Evolutionary conservation across 768 basidiomycete species (phyloP).

Genomic region (Pleurotus citrinopileatus): DNA sequence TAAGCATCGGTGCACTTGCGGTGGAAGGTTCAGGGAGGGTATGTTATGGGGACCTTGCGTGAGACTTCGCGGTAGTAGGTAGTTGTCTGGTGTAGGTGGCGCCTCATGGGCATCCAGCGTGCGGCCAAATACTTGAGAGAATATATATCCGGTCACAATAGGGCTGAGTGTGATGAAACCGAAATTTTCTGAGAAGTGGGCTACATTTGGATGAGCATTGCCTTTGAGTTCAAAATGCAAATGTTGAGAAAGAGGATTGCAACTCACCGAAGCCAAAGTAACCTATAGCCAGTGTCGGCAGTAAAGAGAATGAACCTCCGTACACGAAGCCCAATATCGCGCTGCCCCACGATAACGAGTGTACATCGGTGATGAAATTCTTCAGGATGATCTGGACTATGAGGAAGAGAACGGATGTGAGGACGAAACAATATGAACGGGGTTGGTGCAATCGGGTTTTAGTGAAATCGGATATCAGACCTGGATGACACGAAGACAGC

Average conservation of each 20-base stretch:
- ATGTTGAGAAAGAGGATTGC: not conserved
- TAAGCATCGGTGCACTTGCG: constrained; percentile 44
- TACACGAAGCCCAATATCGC: constrained; percentile 62
- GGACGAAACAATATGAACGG: constrained; percentile 64
- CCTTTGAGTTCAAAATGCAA: not conserved
- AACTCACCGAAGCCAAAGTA: constrained; percentile 85
- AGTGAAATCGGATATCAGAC: constrained; percentile 62
- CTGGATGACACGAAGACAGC: constrained; percentile 30
- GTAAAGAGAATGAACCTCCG: constrained; percentile 68
- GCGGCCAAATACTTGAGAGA: constrained; percentile 77
- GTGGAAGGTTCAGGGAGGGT: not conserved
- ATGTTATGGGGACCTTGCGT: too few relatives aligned
- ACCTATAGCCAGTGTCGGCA: constrained; percentile 77
- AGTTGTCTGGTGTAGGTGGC: not conserved
- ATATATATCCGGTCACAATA: constrained; percentile 75
- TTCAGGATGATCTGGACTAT: constrained; percentile 66
- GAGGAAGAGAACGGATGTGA: constrained; percentile 68
- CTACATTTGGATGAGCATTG: constrained; percentile 25
- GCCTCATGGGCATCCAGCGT: constrained; percentile 72
- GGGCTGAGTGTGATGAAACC: constrained; percentile 76
- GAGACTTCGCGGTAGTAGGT: too few relatives aligned
- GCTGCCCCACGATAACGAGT: constrained; percentile 67
- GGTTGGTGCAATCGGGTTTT: constrained; percentile 57
- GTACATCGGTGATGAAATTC: constrained; percentile 46
- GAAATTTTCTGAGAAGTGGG: constrained; percentile 84